phyloP scores from a whole-genome alignment of 164 flowering plant species.

The Aristolochia fimbriata region DNA sequence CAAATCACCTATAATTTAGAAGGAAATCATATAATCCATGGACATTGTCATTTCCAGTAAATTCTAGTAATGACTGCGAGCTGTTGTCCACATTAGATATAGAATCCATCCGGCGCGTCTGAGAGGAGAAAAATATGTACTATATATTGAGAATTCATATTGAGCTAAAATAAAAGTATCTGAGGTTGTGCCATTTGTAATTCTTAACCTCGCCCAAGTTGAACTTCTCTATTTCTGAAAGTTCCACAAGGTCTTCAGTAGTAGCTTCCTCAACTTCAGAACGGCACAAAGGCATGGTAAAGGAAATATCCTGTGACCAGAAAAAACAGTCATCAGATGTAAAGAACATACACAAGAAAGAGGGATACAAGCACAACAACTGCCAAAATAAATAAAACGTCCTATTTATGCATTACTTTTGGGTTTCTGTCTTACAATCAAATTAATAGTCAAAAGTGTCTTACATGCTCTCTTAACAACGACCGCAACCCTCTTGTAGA shows the following conservation, averaged over 20 bases:
- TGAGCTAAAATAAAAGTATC: too few species aligned
- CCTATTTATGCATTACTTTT: too few species aligned
- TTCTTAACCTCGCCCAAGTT: conserved; percentile 72
- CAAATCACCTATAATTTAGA: conserved; percentile 68
- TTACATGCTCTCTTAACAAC: conserved; percentile 71
- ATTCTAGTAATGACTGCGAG: conserved; percentile 66
- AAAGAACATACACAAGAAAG: conserved; percentile 1
- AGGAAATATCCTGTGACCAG: conserved; percentile 53
- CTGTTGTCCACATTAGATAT: conserved; percentile 60
- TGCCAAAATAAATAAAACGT: conserved; percentile 1
- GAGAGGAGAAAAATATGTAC: conserved; percentile 7
- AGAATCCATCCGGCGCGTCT: conserved; percentile 53
- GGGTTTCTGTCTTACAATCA: neutral
- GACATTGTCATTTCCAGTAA: conserved; percentile 55
- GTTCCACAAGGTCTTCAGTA: conserved; percentile 80
- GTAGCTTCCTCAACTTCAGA: conserved; percentile 62
- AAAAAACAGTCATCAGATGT: neutral
- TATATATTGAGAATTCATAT: too few species aligned
- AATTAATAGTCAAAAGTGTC: conserved; percentile 11
- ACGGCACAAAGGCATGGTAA: conserved; percentile 83
- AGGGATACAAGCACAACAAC: conserved; percentile 2
- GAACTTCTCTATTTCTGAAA: conserved; percentile 82
- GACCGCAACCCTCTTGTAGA: conserved; percentile 86
- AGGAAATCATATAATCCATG: conserved; percentile 81
- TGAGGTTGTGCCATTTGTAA: too few species aligned